Evolutionary conservation across 768 basidiomycete species (phyloP), one percentile per base, ranked within the genome.

Genomic region (Russula compacta): DNA sequence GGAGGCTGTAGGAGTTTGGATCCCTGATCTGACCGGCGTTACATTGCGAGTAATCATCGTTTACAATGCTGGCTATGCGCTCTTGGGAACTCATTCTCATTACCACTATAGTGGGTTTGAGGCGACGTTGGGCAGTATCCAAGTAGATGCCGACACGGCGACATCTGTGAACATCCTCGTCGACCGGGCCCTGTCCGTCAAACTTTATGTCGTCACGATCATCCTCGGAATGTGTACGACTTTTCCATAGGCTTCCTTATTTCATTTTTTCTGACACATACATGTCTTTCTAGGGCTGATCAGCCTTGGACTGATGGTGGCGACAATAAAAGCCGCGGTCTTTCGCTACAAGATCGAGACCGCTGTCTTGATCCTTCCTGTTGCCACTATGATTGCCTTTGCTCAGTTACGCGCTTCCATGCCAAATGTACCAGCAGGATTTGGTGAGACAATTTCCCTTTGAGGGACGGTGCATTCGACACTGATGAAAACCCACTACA

Each of bases 361-460:
- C 6, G 60, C 66, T 6, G 63, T 70, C 9, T 53, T 71, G 2
- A 65, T 68, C 3, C 44, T 70, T 8, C 69, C 70, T 1, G 59
- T 70, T 11, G 66, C 66, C 1, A 70, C 70, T 3, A 63, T 71
- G 47, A 70, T 71, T 32, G 70, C 70, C 19, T 71, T 70, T 60
- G 67, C 69, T 6, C 64, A 67, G 38, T 57, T 71, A 29, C 69
- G 70, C 6, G 49, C 48, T 2, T 69, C 69, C 8, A 60, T 71
- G 33, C 70, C 70, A 2, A 61, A 69, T 14, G 70, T 69, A 6
- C 69, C 69, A 7, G 40, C 49, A 24, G 67, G 67, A 0, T 71
- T 71, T 29, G 70, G 70, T 70, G 50, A 24, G 53, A 15, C 35
- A 14, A 9, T 35, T 17, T 32, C 19, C 21, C 40, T 32, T 6